Base-by-base conservation (phyloP, 2,329 filamentous ascomycete genomes). In the Pseudopithomyces chartarum region DNA sequence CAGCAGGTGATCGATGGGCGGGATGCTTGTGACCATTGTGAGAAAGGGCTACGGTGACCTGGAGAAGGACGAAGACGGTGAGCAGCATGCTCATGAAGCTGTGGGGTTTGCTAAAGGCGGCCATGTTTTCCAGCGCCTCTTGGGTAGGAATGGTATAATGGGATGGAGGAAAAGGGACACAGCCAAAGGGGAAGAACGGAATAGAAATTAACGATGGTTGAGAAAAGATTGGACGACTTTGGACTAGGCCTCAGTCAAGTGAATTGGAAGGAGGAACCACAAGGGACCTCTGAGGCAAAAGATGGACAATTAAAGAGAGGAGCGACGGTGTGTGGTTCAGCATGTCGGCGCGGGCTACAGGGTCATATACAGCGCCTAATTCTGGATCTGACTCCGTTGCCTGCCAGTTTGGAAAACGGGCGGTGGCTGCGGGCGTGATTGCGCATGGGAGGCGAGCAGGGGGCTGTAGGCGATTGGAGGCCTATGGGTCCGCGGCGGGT, bases 191-290 rank as follows among this genome's bases (percentile, higher is more conserved):
- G 15, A 50, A 32, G 43, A 56, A 58, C 57, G 54, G 20, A 54
- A 47, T 56, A 59, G 57, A 44, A 51, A 57, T 52, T 59, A 61
- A 61, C 23, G 34, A 17, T 49, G 34, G 40, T 23, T 59, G 57
- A 55, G 20, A 65, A 74, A 74, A 67, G 71, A 74, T 68, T 56
- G 71, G 60, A 70, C 66, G 71, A 73, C 70, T 60, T 66, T 49
- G 68, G 68, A 67, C 34, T 17, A 55, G 57, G 64, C 70, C 66
- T 64, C 65, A 63, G 70, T 70, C 69, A 70, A 55, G 48, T 62
- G 64, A 63, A 62, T 57, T 57, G 58, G 59, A 55, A 42, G 22
- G 51, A 57, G 58, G 46, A 51, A 43, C 48, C 48, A 53, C 57
- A 52, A 61, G 59, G 60, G 62, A 67, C 62, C 64, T 66, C 69